A percentile compares a stretch with the other conserved stretches of the same genome.
These are phyloP conservation scores for Ophiocytium majus DNA, from an alignment of 352 stramenopile genomes.

Conservation along the genomic window DNA sequence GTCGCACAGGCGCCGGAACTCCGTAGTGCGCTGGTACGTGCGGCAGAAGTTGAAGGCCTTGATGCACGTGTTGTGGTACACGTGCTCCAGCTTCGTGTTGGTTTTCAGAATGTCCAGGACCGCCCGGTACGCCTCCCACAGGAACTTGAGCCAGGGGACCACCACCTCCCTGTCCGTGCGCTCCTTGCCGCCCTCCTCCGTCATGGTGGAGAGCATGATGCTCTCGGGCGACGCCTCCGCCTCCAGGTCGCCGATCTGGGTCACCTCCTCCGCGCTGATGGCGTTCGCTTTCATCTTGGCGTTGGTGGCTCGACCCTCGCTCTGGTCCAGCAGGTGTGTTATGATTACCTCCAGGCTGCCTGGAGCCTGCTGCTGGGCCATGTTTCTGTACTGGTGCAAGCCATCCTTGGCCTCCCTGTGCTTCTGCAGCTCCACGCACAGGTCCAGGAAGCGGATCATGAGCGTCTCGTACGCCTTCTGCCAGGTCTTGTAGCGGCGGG, in stretches of 20 bases:
- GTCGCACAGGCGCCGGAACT: conserved; percentile 93
- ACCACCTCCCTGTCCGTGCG: conserved; percentile 89
- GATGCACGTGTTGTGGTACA: conserved; percentile 74
- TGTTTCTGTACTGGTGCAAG: conserved; percentile 91
- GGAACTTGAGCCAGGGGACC: conserved; percentile 83
- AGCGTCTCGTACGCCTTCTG: conserved; percentile 93
- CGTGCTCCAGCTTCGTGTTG: conserved; percentile 86
- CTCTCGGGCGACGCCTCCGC: conserved; percentile 87
- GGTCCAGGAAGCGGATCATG: conserved; percentile 91
- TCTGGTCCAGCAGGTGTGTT: conserved; percentile 64
- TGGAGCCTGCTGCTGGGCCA: conserved; percentile 84
- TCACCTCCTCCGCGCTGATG: conserved; percentile 59
- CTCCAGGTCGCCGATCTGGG: conserved; percentile 81
- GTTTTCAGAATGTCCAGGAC: conserved; percentile 94
- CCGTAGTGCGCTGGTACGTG: conserved; percentile 69
- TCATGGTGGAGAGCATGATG: conserved; percentile 94
- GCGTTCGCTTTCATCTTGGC: conserved; percentile 66
- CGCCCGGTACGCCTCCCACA: conserved; percentile 96
- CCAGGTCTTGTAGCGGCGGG: conserved; percentile 82
- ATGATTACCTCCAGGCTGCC: conserved; percentile 79
- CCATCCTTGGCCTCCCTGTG: conserved; percentile 86
- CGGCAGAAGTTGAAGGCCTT: conserved; percentile 75
- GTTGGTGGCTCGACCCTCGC: conserved; percentile 74
- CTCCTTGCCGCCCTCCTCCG: conserved; percentile 86
- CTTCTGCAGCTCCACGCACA: conserved; percentile 89